phyloP scores from a whole-genome alignment of 2,329 filamentous ascomycete species.

The Trichoderma cornu-damae region DNA sequence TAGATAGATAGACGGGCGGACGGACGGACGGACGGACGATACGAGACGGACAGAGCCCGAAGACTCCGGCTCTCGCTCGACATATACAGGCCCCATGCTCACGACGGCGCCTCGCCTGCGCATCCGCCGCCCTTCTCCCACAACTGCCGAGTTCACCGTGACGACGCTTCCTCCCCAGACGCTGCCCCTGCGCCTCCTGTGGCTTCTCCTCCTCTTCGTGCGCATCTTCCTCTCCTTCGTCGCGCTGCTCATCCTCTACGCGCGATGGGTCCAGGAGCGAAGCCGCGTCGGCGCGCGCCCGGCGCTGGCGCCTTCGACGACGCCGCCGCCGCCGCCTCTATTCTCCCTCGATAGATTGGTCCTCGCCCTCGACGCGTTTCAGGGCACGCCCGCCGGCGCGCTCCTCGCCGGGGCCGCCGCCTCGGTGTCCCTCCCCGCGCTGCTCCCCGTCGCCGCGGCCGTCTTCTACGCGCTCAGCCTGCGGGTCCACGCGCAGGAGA shows the following conservation, averaged over 20 bases:
- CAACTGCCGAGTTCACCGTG: conserved; percentile 88
- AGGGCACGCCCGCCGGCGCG: conserved; percentile 32
- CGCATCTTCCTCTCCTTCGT: conserved; percentile 41
- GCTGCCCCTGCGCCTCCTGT: conserved; percentile 43
- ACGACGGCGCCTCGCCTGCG: conserved; percentile 55
- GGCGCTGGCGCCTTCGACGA: conserved; percentile 16
- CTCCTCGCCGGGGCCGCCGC: conserved; percentile 31
- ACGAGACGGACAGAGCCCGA: too few species aligned
- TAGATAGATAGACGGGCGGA: conserved; percentile 4
- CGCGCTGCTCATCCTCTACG: conserved; percentile 47
- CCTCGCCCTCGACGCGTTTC: conserved; percentile 26
- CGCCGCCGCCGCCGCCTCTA: conserved; percentile 16
- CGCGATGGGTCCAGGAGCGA: conserved; percentile 39
- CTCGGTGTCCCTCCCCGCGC: conserved; percentile 36
- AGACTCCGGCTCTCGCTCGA: too few species aligned
- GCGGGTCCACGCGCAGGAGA: conserved; percentile 63
- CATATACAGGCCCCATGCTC: conserved; percentile 52
- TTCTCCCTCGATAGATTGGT: conserved; percentile 25
- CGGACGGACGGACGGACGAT: too few species aligned
- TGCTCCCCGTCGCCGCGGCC: conserved; percentile 34
- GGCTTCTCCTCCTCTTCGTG: conserved; percentile 40
- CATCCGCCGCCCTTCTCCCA: conserved; percentile 68
- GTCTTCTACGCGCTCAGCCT: conserved; percentile 43
- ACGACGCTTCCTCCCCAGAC: conserved; percentile 64
- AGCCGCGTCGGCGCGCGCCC: conserved; percentile 22